Evolutionary conservation across 192 early-diverging fungal genomes (phyloP), one percentile per base, ranked within the genome.

Genomic region (Backusella psychrophila): DNA sequence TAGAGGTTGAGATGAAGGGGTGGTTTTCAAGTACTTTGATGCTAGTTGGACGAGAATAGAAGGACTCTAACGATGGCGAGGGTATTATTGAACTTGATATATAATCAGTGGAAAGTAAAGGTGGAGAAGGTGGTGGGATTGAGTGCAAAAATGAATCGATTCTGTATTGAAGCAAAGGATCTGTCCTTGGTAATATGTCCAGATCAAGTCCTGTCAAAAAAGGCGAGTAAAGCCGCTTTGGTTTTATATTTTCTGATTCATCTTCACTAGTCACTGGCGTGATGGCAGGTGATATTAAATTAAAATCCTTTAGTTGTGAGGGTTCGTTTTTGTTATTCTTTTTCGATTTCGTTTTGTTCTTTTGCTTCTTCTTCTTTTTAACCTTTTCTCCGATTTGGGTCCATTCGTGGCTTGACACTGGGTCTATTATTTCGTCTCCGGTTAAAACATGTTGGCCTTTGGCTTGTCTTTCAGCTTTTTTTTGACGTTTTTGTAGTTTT

Each of bases 211-310:
- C 74, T 44, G 74, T 75, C 29, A 42, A 46, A 33, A 75, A 75
- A 11, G 74, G 74, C 6, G 74, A 75, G 34, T 75, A 75, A 66
- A 29, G 34, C 3, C 26, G 53, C 11, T 23, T 56, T 11, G 36
- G 23, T 19, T 29, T 34, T 14, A 14, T 12, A 15, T 26, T 26
- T 9, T 63, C 34, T 33, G n/a, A 26, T 75, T 75, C 74, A 75
- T 75, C 74, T 29, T 75, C 74, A 34, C 74, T 75, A 26, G 63
- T 42, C 19, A 75, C 38, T 33, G 74, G 74, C 26, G 74, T 75
- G 3, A 67, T 66, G 12, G 66, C 74, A 14, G 63, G 56, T 2
- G 63, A 63, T 33, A 66, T 26, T 31, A 75, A n/a, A 41, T 56
- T 53, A 15, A 56, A 36, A 52, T 72, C 70, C 6, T 33, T 41